Evolutionary conservation across 306 rosid genomes (phyloP).

Genomic region (Prunus mira): DNA sequence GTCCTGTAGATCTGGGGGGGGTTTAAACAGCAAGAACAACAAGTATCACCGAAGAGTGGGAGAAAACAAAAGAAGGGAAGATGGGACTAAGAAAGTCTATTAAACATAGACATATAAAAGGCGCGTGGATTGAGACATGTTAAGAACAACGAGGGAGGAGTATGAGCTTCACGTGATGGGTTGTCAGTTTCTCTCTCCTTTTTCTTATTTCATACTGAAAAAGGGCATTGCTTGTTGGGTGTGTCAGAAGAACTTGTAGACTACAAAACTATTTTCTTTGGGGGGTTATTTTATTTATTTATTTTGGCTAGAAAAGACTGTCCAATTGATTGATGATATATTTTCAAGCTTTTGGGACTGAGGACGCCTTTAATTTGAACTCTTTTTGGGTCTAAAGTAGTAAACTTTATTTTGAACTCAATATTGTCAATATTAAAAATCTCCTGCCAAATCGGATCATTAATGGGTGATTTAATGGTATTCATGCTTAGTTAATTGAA

Average conservation of each 20-base stretch:
- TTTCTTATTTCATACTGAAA: conserved; percentile 14
- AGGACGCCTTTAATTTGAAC: background rate
- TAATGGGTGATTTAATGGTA: background rate
- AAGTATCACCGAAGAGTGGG: background rate
- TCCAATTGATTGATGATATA: background rate
- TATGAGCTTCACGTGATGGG: conserved; percentile 53
- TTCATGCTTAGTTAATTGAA: background rate
- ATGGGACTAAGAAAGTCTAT: background rate
- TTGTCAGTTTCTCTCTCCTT: conserved; percentile 43
- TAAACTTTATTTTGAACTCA: background rate
- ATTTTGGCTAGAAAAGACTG: background rate
- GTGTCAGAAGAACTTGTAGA: conserved; percentile 50
- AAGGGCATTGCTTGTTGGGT: conserved; percentile 18
- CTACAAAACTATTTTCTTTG: background rate
- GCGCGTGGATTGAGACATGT: conserved; percentile 55
- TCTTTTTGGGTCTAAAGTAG: background rate
- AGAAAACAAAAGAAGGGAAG: background rate
- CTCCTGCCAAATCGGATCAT: too few relatives aligned
- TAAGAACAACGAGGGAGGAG: conserved; percentile 17
- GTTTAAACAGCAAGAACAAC: conserved; percentile 1
- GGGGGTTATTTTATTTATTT: too few relatives aligned
- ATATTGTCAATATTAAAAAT: too few relatives aligned
- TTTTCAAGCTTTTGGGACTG: background rate
- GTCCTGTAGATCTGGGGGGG: conserved; percentile 30
- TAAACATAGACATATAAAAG: conserved; percentile 3